These are phyloP conservation scores for Cryptococcus maquisensis DNA, from an alignment of 1,284 basidiomycete genomes.

Conservation along the genomic window DNA sequence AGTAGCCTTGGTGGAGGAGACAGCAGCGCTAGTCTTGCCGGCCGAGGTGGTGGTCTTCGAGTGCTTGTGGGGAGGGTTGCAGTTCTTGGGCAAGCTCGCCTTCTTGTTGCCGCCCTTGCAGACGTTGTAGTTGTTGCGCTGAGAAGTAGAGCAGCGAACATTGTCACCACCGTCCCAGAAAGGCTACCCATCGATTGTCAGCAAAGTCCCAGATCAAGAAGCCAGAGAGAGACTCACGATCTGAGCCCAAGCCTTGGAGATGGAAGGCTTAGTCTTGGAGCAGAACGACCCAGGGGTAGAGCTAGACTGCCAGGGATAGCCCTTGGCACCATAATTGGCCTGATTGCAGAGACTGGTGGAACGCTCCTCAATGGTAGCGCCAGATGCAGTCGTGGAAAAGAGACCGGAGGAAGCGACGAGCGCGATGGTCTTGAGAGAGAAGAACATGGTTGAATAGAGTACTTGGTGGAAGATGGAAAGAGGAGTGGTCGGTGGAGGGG, in stretches of 20 bases:
- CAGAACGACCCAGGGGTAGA: conserved; percentile 28
- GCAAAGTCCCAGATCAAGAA: neutral
- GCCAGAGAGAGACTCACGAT: conserved; percentile 7
- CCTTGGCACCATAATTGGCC: conserved; percentile 24
- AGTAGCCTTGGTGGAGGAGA: conserved; percentile 2
- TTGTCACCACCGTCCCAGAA: conserved; percentile 22
- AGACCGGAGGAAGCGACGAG: conserved; percentile 18
- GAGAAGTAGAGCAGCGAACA: conserved; percentile 17
- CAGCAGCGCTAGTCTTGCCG: conserved; percentile 4
- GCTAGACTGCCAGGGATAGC: conserved; percentile 20
- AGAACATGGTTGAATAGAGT: conserved; percentile 17
- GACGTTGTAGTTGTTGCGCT: conserved; percentile 17
- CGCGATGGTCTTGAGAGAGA: conserved; percentile 18
- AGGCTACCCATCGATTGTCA: conserved; percentile 2
- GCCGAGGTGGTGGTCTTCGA: conserved; percentile 3
- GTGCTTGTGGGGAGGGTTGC: conserved; percentile 26
- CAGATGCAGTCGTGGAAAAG: conserved; percentile 6
- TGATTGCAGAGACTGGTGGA: conserved; percentile 19
- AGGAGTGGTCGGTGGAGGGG: neutral
- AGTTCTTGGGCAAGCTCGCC: conserved; percentile 16
- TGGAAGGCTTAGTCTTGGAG: conserved; percentile 22
- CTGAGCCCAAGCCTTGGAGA: conserved; percentile 18
- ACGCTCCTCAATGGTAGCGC: conserved; percentile 11
- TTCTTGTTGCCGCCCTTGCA: conserved; percentile 27
- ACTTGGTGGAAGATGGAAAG: too few species aligned